phyloP scores from a whole-genome alignment of 306 rosid species.

The Mimosa bimucronata region DNA sequence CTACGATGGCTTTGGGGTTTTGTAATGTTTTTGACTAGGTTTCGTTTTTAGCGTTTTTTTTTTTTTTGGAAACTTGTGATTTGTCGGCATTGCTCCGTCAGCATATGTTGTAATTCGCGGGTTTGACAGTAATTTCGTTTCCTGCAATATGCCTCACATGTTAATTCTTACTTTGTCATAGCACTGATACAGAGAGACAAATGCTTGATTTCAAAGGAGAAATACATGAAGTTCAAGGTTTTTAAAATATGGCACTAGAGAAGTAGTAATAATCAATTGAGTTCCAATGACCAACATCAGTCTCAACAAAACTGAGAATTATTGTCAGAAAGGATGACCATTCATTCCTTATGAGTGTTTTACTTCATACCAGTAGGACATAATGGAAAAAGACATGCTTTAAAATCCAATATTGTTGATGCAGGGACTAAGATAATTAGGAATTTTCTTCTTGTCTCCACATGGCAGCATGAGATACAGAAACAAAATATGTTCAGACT shows the following conservation, averaged over 20 bases:
- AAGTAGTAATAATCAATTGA: not conserved
- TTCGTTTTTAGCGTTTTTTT: too few relatives aligned
- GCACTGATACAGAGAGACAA: not conserved
- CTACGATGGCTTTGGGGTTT: too few relatives aligned
- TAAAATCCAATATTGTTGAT: not conserved
- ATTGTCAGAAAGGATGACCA: slow-evolving; percentile 13
- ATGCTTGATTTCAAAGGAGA: not conserved
- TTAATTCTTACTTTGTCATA: too few relatives aligned
- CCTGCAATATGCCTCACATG: too few relatives aligned
- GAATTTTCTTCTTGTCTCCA: slow-evolving; percentile 6
- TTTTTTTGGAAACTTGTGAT: too few relatives aligned
- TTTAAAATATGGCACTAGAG: not conserved
- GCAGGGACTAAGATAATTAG: not conserved
- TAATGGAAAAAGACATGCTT: not conserved
- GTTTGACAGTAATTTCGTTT: too few relatives aligned
- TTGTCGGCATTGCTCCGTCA: too few relatives aligned
- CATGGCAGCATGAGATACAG: not conserved
- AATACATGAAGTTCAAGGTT: slow-evolving; percentile 9
- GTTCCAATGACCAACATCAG: slow-evolving; percentile 6
- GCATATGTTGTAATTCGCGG: too few relatives aligned
- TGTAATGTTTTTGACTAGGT: too few relatives aligned
- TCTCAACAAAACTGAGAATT: slow-evolving; percentile 6
- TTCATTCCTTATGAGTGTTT: not conserved
- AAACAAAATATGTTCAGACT: not conserved
- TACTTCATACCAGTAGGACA: not conserved